phyloP scores from a whole-genome alignment of 2,329 filamentous ascomycete genomes.

The Biscogniauxia marginata region DNA sequence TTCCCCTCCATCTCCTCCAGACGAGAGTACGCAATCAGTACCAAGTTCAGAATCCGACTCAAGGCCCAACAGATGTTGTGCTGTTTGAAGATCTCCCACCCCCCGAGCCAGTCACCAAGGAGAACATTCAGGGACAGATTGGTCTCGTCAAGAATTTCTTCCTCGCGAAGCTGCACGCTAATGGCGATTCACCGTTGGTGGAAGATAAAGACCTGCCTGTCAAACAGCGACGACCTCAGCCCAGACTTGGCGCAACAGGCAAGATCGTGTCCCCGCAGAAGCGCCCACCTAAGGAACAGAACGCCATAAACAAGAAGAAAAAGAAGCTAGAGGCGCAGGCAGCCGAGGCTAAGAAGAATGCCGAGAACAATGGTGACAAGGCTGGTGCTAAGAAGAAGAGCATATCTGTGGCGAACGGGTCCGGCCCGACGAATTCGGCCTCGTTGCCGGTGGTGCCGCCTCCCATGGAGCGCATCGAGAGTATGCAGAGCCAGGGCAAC shows the following conservation, averaged over 20 bases:
- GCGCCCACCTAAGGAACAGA: slow-evolving; percentile 76
- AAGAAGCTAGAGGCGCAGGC: slow-evolving; percentile 70
- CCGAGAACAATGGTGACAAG: slow-evolving; percentile 39
- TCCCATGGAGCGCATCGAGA: slow-evolving; percentile 59
- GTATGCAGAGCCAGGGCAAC: slow-evolving; percentile 55
- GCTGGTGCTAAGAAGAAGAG: slow-evolving; percentile 53
- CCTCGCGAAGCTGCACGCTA: slow-evolving; percentile 81
- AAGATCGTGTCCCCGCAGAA: slow-evolving; percentile 87
- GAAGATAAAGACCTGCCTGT: slow-evolving; percentile 94
- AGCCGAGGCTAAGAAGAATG: slow-evolving; percentile 42
- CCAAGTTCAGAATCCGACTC: slow-evolving; percentile 69
- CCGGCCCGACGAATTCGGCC: slow-evolving; percentile 36
- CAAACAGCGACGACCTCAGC: slow-evolving; percentile 79
- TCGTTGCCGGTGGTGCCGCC: slow-evolving; percentile 39
- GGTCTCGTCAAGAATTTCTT: slow-evolving; percentile 91
- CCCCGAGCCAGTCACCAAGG: slow-evolving; percentile 74
- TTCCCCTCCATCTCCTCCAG: slow-evolving; percentile 91
- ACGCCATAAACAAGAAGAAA: slow-evolving; percentile 83
- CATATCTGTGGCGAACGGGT: slow-evolving; percentile 31
- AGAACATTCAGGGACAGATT: slow-evolving; percentile 77
- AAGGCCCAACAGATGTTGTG: slow-evolving; percentile 55
- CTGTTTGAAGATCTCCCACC: slow-evolving; percentile 67
- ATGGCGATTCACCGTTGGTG: slow-evolving; percentile 76
- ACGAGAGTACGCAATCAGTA: slow-evolving; percentile 84
- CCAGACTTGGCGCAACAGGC: slow-evolving; percentile 67